A percentile compares a stretch with the other conserved stretches of the same genome.
These are phyloP conservation scores for Termitomyces sp. DNA, from an alignment of 768 basidiomycete genomes.

Conservation along the genomic window DNA sequence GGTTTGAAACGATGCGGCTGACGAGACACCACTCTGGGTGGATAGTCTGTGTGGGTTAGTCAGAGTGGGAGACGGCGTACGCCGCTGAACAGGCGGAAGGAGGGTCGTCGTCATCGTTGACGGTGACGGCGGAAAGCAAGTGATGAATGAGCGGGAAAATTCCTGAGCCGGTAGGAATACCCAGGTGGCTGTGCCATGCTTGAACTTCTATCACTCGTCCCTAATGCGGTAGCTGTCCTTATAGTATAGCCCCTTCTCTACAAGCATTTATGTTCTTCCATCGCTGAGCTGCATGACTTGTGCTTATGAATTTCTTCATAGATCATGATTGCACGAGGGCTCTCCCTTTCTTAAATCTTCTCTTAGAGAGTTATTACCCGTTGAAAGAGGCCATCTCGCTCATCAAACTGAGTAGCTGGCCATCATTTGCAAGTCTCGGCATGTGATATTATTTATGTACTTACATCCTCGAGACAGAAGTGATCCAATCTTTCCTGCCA, in stretches of 20 bases:
- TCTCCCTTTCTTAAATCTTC: too few relatives aligned
- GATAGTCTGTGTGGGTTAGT: conserved; percentile 15
- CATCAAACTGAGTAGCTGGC: too few relatives aligned
- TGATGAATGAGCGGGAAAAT: background rate
- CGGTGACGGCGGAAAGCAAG: background rate
- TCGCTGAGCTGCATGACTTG: too few relatives aligned
- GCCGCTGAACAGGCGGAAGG: conserved; percentile 10
- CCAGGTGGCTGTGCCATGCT: conserved; percentile 1
- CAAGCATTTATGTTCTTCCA: too few relatives aligned
- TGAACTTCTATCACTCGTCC: background rate
- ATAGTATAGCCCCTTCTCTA: background rate
- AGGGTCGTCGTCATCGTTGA: conserved; percentile 10
- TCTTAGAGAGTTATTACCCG: too few relatives aligned
- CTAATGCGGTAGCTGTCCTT: background rate
- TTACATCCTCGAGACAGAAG: too few relatives aligned
- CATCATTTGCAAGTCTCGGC: too few relatives aligned
- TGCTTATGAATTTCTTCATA: background rate
- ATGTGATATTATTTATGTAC: too few relatives aligned
- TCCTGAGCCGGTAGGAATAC: background rate
- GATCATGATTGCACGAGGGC: background rate
- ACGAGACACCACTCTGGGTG: conserved; percentile 21
- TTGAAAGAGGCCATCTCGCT: too few relatives aligned
- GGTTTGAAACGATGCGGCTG: conserved; percentile 32
- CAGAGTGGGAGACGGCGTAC: conserved; percentile 24
- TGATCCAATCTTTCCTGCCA: too few relatives aligned